Percentiles rank a stretch among this genome's conserved stretches.
Conservation (phyloP, 2,329 filamentous ascomycete species). For the Ambrosiella cleistominuta region DNA sequence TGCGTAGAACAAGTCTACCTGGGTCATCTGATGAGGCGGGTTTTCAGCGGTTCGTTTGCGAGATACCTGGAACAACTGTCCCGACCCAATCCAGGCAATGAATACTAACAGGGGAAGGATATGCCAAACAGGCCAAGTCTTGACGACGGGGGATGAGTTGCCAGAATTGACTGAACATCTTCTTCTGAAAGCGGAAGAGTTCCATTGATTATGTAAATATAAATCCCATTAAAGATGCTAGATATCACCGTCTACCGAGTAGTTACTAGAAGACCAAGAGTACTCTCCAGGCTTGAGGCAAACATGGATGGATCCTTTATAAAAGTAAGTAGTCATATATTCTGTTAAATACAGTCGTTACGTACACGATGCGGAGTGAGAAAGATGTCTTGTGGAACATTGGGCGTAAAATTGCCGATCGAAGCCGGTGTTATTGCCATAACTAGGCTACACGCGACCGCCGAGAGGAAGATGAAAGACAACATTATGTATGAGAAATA, state of each 20-base stretch:
- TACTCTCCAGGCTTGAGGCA: not conserved
- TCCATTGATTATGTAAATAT: not conserved
- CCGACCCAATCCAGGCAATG: not conserved
- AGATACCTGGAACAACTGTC: not conserved
- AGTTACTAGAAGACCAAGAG: not conserved
- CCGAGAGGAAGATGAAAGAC: too few species aligned
- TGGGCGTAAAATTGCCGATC: not conserved
- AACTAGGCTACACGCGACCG: too few species aligned
- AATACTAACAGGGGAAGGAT: not conserved
- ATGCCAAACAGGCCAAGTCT: not conserved
- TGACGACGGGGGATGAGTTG: not conserved
- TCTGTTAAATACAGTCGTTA: not conserved
- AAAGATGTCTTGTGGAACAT: not conserved
- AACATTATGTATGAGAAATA: too few species aligned
- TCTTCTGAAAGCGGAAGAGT: not conserved
- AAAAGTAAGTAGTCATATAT: not conserved
- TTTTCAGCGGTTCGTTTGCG: not conserved
- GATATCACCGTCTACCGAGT: not conserved
- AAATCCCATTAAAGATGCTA: not conserved
- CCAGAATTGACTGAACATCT: not conserved
- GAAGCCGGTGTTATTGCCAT: not conserved
- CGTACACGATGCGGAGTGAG: not conserved
- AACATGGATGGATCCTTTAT: not conserved
- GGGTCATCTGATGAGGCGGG: not conserved
- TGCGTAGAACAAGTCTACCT: conserved; percentile 22